Percentiles rank a stretch among this genome's conserved stretches.
phyloP scores from a whole-genome alignment of 306 rosid species.

The Rosa persica region DNA sequence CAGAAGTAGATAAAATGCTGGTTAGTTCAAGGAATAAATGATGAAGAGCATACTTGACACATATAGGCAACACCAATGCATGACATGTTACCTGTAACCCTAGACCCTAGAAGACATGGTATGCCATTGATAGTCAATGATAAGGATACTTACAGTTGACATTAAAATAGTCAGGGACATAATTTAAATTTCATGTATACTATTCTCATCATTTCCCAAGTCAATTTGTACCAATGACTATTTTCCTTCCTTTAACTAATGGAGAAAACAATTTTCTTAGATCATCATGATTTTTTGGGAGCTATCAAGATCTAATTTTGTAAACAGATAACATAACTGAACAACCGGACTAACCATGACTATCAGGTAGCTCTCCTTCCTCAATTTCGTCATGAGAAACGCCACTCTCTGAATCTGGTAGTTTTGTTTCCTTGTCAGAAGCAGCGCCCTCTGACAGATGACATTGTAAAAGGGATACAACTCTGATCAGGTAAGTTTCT shows the following conservation, averaged over 20 bases:
- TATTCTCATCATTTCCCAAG: neutral
- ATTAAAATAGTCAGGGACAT: neutral
- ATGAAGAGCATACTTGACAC: slow-evolving; percentile 12
- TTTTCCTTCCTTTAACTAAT: neutral
- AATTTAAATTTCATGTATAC: neutral
- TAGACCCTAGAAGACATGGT: neutral
- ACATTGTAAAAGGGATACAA: slow-evolving; percentile 81
- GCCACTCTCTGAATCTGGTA: slow-evolving; percentile 34
- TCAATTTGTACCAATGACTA: neutral
- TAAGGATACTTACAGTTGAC: neutral
- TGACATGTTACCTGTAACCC: neutral
- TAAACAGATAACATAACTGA: slow-evolving; percentile 26
- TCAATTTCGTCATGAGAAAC: slow-evolving; percentile 65
- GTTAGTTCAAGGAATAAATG: slow-evolving; percentile 17
- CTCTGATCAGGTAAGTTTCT: slow-evolving; percentile 78
- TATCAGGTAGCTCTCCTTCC: slow-evolving; percentile 97
- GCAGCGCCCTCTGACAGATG: slow-evolving; percentile 93
- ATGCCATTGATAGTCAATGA: neutral
- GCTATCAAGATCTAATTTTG: neutral
- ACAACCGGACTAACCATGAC: slow-evolving; percentile 71
- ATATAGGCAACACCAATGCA: neutral
- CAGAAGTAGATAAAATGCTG: slow-evolving; percentile 28
- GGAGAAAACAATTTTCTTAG: neutral
- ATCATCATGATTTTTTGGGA: slow-evolving; percentile 2
- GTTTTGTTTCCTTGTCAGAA: slow-evolving; percentile 57